phyloP scores from a whole-genome alignment of 495 filamentous ascomycete genomes.

The Pseudomonodictys pantanalensis region DNA sequence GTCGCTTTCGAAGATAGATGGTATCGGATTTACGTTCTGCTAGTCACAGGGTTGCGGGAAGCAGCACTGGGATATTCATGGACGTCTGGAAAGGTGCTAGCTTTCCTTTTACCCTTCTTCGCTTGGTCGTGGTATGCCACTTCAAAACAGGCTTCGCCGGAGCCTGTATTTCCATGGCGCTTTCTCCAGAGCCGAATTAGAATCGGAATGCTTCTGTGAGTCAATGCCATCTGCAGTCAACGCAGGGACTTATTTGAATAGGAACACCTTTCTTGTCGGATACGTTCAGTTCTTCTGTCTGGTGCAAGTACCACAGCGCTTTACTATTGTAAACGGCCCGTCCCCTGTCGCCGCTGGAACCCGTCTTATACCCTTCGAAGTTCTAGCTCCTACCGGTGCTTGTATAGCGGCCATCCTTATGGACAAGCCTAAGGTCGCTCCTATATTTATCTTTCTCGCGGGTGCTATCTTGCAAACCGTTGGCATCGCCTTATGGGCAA shows the following conservation, averaged over 20 bases:
- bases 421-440: neutral
- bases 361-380: slow-evolving; percentile 3
- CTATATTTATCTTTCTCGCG: neutral
- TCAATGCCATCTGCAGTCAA: neutral
- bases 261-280: neutral
- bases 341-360: neutral
- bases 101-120: slow-evolving; percentile 14
- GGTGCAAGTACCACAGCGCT: slow-evolving; percentile 5
- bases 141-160: neutral
- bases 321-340: neutral
- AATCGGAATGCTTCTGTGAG: slow-evolving; percentile 14
- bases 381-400: neutral
- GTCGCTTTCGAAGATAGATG: neutral
- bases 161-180: slow-evolving; percentile 21
- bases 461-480: neutral
- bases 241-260: neutral
- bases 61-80: slow-evolving; percentile 9
- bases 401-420: neutral
- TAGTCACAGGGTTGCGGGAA: neutral
- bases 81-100: slow-evolving; percentile 10
- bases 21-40: neutral
- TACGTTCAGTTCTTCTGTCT: neutral
- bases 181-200: slow-evolving; percentile 11
- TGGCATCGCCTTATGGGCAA: neutral
- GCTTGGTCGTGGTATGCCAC: slow-evolving; percentile 5